Base-by-base conservation (phyloP, 139 green algal genomes). In the Chara braunii region DNA sequence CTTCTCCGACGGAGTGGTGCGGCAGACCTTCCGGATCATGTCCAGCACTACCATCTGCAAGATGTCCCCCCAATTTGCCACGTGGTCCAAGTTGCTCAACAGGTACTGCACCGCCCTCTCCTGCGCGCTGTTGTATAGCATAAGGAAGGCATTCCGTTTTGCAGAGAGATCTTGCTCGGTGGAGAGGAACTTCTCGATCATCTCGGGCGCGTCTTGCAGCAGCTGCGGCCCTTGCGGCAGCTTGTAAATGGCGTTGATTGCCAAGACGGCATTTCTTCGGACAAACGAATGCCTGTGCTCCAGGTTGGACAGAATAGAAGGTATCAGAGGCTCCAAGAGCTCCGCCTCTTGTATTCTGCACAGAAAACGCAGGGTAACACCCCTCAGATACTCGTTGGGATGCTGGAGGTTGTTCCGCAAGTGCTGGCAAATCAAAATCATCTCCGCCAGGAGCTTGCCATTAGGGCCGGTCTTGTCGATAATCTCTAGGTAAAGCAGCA, bases 381-480 rank as follows among this genome's bases (percentile, higher is more conserved):
- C 94, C 2, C 94, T 77, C 3, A 99, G 84, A 81, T 95, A 99
- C 81, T 99, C 94, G 70, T 99, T 99, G 12, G 94, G 94, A 65
- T 98, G 94, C 83, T 99, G 94, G 59, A 99, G 75, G 81, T 97
- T 99, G 84, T 99, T 99, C 24, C 94, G 78, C 58, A 99, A 83
- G 78, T 98, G 97, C 77, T 99, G 94, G 70, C 94, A 99, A 62
- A 99, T 96, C 2, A 99, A 83, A 70, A 99, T 99, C 94, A 99
- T 99, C 66, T 99, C 94, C 23, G 94, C 93, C 53, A 99, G 74
- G 2, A 99, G 79, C 78, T 97, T 99, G 4, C 94, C 94, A 12
- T 78, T 34, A 0, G 84, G 52, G 43, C 97, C 94, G 14, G 89
- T 98, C 83, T 99, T 99, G 70, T 99, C 86, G 29, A 99, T 96